These are phyloP conservation scores for Penicillium sp. DNA, from an alignment of 2,329 filamentous ascomycete species.

Conservation along the genomic window DNA sequence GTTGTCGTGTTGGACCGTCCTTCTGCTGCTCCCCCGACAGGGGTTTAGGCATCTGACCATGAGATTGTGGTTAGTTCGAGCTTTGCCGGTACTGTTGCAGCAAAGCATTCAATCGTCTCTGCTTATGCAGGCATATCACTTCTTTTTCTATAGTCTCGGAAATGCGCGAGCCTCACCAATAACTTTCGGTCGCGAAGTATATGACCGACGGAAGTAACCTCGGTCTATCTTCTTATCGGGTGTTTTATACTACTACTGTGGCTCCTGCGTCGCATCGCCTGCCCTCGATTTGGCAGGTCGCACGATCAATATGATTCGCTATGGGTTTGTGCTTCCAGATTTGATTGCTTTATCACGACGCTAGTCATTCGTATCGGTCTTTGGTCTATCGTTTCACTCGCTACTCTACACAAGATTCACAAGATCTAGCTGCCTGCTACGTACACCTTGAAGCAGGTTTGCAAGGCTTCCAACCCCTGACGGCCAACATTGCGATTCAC, in stretches of 20 bases:
- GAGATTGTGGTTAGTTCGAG: slow-evolving; percentile 26
- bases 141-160: slow-evolving; percentile 43
- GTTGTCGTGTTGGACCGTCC: slow-evolving; percentile 42
- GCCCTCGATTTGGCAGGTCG: slow-evolving; percentile 50
- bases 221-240: slow-evolving; percentile 40
- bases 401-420: not conserved
- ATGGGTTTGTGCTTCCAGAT: slow-evolving; percentile 41
- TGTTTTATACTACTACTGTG: slow-evolving; percentile 52
- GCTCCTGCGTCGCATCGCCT: slow-evolving; percentile 50
- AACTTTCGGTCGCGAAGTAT: slow-evolving; percentile 32
- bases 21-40: slow-evolving; percentile 31
- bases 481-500: slow-evolving; percentile 19
- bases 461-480: slow-evolving; percentile 22
- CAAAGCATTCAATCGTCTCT: slow-evolving; percentile 30
- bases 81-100: slow-evolving; percentile 30
- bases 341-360: slow-evolving; percentile 29
- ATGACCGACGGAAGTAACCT: slow-evolving; percentile 37
- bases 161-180: slow-evolving; percentile 39
- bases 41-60: slow-evolving; percentile 35
- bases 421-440: slow-evolving; percentile 20
- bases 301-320: slow-evolving; percentile 49
- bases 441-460: slow-evolving; percentile 27
- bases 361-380: slow-evolving; percentile 27
- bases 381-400: not conserved
- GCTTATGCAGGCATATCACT: slow-evolving; percentile 26